Evolutionary conservation across 108 stramenopile genomes (phyloP).

Genomic region (Pseudonitzschia pungens): DNA sequence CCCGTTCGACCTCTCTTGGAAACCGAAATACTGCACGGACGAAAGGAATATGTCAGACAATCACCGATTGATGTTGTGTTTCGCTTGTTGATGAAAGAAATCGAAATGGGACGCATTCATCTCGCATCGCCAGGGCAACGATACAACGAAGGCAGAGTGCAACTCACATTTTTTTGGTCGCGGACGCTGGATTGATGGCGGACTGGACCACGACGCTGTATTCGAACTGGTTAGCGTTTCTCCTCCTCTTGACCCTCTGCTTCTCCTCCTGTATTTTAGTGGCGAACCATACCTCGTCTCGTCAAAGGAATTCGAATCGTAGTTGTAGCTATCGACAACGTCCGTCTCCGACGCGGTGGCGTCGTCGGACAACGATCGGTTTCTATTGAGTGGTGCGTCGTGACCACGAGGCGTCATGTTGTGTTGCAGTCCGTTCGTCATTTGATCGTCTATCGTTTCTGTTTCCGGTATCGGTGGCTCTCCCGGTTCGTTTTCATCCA

Average conservation of each 20-base stretch:
- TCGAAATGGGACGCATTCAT: not conserved
- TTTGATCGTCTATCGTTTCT: constrained; percentile 1
- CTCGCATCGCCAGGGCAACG: not conserved
- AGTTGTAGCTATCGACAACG: constrained; percentile 2
- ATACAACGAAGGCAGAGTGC: not conserved
- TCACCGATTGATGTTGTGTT: not conserved
- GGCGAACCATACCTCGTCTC: constrained; percentile 7
- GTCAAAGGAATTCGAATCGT: constrained; percentile 10
- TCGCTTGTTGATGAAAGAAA: not conserved
- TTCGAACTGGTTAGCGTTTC: constrained; percentile 6
- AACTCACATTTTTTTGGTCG: constrained; percentile 49
- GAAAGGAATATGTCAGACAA: not conserved
- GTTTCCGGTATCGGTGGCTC: not conserved
- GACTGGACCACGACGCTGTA: constrained; percentile 14
- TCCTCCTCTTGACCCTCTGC: not conserved
- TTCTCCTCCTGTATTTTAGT: constrained; percentile 1
- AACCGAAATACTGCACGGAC: constrained; percentile 56
- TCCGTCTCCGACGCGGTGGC: constrained; percentile 10
- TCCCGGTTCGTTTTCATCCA: constrained; percentile 2
- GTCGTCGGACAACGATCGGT: not conserved
- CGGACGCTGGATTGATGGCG: constrained; percentile 11
- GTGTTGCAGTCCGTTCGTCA: constrained; percentile 16
- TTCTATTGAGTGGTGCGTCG: not conserved
- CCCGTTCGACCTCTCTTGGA: constrained; percentile 49
- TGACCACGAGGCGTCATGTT: constrained; percentile 13